Evolutionary conservation across 2,329 filamentous ascomycete species (phyloP), one percentile per base, ranked within the genome.

Genomic region (Ophiosphaerella narmari): DNA sequence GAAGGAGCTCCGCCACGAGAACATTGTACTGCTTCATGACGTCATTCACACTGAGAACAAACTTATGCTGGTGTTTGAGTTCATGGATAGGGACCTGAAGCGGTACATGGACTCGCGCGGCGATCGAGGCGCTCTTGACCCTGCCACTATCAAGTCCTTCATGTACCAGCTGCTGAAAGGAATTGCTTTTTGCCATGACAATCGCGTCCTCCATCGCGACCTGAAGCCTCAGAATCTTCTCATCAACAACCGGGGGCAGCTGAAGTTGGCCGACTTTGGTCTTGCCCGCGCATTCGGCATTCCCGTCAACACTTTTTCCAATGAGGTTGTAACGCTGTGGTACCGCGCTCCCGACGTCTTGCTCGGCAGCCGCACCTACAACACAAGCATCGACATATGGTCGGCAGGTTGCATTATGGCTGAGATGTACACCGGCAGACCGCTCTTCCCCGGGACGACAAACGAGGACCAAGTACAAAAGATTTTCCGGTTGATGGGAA

Each of bases 21-120:
- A 97, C 72, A 97, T 99, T 61, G 92, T 99, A 65, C 90, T 88
- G 51, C 86, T 99, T 5, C 91, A 97, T 82, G 94, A 99, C 81
- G 94, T 99, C 48, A 97, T 99, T 67, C 94, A 99, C 76, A 99
- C 94, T 50, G 94, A 99, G 80, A 99, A 97, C 78, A 99, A 99
- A 75, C 86, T 99, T 50, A 99, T 99, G 94, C 86, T 99, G 35
- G 94, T 99, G 8, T 99, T 99, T 65, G 94, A 99, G 75, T 96
- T 87, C 76, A 97, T 99, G 93, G 94, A 99, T 76, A 91, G 92
- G 72, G 94, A 99, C 70, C 79, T 99, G 9, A 99, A 99, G 80
- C 91, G 95, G 71, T 97, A 97, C 77, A 99, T 99, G 94, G 94
- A 99, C 73, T 90, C 87, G 6, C 83, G 91, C 50, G 91, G 92